Evolutionary conservation across 2,329 filamentous ascomycete species (phyloP).

Genomic region (Bipolaris sorokiniana): DNA sequence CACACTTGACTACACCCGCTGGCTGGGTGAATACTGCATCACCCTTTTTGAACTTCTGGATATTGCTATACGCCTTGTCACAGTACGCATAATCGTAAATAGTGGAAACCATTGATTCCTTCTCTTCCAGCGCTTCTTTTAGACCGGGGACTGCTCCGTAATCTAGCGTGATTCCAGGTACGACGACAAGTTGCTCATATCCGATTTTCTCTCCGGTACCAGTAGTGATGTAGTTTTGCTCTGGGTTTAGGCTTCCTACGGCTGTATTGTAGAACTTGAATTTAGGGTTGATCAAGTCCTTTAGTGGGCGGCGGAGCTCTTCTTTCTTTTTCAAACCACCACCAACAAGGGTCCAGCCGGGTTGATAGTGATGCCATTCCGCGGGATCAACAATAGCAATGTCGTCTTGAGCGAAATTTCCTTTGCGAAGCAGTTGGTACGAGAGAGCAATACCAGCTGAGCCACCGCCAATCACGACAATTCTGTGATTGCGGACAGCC

Average conservation of each 20-base stretch:
- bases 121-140: slow-evolving; percentile 46
- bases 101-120: slow-evolving; percentile 44
- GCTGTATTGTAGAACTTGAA: slow-evolving; percentile 64
- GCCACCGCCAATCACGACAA: slow-evolving; percentile 72
- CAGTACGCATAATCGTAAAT: slow-evolving; percentile 50
- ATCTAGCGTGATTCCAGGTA: slow-evolving; percentile 52
- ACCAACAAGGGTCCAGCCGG: slow-evolving; percentile 72
- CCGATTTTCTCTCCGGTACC: slow-evolving; percentile 61
- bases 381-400: slow-evolving; percentile 70
- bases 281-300: slow-evolving; percentile 63
- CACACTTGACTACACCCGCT: slow-evolving; percentile 50
- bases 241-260: slow-evolving; percentile 60
- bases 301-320: slow-evolving; percentile 60
- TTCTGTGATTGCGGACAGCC: slow-evolving; percentile 60
- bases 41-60: slow-evolving; percentile 43
- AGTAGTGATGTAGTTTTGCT: slow-evolving; percentile 63
- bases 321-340: slow-evolving; percentile 69
- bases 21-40: slow-evolving; percentile 50
- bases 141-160: slow-evolving; percentile 40
- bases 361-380: slow-evolving; percentile 70
- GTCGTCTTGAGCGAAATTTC: slow-evolving; percentile 63
- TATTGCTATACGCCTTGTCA: slow-evolving; percentile 45
- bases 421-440: slow-evolving; percentile 69
- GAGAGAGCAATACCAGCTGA: slow-evolving; percentile 69
- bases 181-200: slow-evolving; percentile 71